These are phyloP conservation scores for Aureobasidium musti DNA, from an alignment of 2,329 filamentous ascomycete genomes.

Conservation along the genomic window DNA sequence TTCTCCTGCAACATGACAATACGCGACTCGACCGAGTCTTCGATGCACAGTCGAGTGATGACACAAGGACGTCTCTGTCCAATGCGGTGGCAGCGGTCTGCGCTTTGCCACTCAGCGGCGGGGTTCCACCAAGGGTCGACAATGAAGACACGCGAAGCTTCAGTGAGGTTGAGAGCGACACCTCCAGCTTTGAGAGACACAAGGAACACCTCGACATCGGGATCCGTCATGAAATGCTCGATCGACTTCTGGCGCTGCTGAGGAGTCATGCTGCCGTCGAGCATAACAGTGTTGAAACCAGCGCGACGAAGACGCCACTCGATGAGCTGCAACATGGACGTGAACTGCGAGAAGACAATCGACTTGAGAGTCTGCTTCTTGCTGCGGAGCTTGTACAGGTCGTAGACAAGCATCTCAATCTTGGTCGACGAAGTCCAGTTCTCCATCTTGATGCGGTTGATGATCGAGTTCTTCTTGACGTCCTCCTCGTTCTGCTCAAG, in stretches of 20 bases:
- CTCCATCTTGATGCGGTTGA: constrained; percentile 98
- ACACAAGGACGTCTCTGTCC: constrained; percentile 92
- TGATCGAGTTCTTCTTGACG: constrained; percentile 94
- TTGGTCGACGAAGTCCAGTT: constrained; percentile 98
- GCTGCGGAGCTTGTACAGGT: constrained; percentile 86
- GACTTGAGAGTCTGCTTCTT: constrained; percentile 94
- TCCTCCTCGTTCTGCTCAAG: constrained; percentile 86
- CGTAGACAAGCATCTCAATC: constrained; percentile 94
- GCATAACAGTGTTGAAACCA: constrained; percentile 98
- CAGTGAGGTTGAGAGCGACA: constrained; percentile 91
- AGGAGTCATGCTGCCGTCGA: constrained; percentile 96
- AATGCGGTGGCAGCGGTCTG: constrained; percentile 83
- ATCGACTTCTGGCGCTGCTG: constrained; percentile 91
- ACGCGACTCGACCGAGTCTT: constrained; percentile 93
- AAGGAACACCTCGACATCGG: constrained; percentile 91
- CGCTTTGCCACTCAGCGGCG: constrained; percentile 99
- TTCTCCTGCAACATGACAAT: constrained; percentile 98
- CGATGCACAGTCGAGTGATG: constrained; percentile 91
- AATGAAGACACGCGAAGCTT: constrained; percentile 93
- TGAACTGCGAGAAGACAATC: constrained; percentile 97
- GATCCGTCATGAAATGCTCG: constrained; percentile 93
- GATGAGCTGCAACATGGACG: constrained; percentile 93
- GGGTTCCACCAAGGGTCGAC: constrained; percentile 99
- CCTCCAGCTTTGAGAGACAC: constrained; percentile 96
- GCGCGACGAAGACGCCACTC: constrained; percentile 95